Evolutionary conservation across 2,329 filamentous ascomycete species (phyloP), one percentile per base, ranked within the genome.

Genomic region (Xylariaceae sp.): DNA sequence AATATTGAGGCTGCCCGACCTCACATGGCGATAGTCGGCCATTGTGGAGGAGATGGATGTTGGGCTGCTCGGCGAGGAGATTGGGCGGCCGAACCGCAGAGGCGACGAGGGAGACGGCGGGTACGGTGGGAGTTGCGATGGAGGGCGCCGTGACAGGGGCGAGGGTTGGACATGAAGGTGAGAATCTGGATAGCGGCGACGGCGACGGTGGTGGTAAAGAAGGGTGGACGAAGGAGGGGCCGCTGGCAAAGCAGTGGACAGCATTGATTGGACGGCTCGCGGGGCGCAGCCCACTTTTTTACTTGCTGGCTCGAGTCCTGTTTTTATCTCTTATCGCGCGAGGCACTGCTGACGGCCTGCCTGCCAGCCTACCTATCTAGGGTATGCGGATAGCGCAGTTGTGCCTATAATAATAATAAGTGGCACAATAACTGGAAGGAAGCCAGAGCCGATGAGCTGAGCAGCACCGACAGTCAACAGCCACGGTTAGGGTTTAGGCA

Each of bases 1-100:
- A 55, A 80, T 78, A 66, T 75, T 81, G 68, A 82, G 74, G 69
- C 81, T 84, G 64, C 79, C 75, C 65, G 76, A 78, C 65, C 81
- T 79, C 68, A 76, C 70, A 70, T 84, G 81, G 67, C 79, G 76
- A 70, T 75, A 79, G 59, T 81, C 78, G 64, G 76, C 72, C 72
- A 78, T 76, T 34, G 55, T 49, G 30, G 55, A 15, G 30, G 39
- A 19, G 40, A 47, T 43, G 7, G 46, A 15, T 47, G 51, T 19
- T 29, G 54, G 50, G 44, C 55, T 52, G 34, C 52, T 51, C 45
- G 46, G 55, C 32, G 52, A 51, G 12, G 53, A 55, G 29, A 39
- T 51, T 26, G 50, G 49, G 55, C 57, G 55, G 57, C 52, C 55
- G 46, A 54, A 54, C 58, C 58, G 55, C 58, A 55, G 49, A 26